Evolutionary conservation across 257 asterid genomes (phyloP).

Genomic region (Lantana camara): DNA sequence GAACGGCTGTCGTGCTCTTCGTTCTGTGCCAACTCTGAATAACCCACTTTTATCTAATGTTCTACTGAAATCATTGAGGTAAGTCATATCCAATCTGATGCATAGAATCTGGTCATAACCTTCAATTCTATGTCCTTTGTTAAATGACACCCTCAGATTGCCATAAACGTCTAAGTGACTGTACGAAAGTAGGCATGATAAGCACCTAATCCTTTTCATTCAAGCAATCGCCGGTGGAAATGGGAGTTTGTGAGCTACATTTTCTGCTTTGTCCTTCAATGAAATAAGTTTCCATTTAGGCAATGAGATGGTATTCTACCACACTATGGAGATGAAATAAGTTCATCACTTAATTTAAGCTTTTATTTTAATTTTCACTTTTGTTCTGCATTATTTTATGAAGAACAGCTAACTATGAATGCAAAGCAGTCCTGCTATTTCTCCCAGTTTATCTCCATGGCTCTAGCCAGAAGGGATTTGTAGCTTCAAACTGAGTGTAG

Average conservation of each 20-base stretch:
- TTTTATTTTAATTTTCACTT: too few relatives aligned
- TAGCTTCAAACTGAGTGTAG: too few relatives aligned
- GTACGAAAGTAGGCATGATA: slow-evolving; percentile 5
- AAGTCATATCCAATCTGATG: slow-evolving; percentile 27
- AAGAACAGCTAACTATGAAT: too few relatives aligned
- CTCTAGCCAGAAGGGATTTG: too few relatives aligned
- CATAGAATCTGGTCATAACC: slow-evolving; percentile 22
- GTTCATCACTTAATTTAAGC: too few relatives aligned
- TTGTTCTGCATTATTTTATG: too few relatives aligned
- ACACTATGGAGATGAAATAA: slow-evolving; percentile 17
- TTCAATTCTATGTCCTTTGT: slow-evolving; percentile 9
- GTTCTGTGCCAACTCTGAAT: slow-evolving; percentile 83
- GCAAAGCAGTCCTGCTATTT: too few relatives aligned
- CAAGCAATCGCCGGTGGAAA: slow-evolving; percentile 14
- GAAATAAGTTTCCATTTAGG: slow-evolving; percentile 15
- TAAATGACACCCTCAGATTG: slow-evolving; percentile 17
- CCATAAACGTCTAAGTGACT: slow-evolving; percentile 15
- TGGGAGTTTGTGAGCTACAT: slow-evolving; percentile 18
- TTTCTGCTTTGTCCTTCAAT: slow-evolving; percentile 16
- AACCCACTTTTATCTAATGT: slow-evolving; percentile 73
- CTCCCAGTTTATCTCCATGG: too few relatives aligned
- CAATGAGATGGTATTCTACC: slow-evolving; percentile 2
- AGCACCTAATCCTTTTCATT: slow-evolving; percentile 18
- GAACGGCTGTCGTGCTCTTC: slow-evolving; percentile 93
- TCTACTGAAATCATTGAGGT: slow-evolving; percentile 82